Percentiles rank a stretch among this genome's conserved stretches.
These are phyloP conservation scores for Hemileccinum impolitum DNA, from an alignment of 768 basidiomycete genomes.

Conservation along the genomic window DNA sequence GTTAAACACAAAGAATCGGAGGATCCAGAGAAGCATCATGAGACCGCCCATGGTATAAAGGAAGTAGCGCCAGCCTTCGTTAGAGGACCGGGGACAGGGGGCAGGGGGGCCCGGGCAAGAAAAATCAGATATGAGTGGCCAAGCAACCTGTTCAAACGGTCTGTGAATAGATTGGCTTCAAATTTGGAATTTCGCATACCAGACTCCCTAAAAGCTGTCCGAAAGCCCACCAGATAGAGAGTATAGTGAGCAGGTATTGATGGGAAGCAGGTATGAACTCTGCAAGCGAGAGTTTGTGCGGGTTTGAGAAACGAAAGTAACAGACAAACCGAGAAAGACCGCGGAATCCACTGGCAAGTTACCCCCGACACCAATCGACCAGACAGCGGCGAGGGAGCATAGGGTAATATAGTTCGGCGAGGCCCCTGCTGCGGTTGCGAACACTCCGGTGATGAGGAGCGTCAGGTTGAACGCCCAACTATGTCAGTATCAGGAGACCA, in stretches of 20 bases:
- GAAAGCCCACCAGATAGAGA: conserved; percentile 80
- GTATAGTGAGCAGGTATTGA: conserved; percentile 70
- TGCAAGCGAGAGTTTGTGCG: conserved; percentile 17
- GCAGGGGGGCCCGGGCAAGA: conserved; percentile 52
- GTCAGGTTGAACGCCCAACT: conserved; percentile 72
- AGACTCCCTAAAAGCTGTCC: conserved; percentile 64
- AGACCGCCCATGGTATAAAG: conserved; percentile 70
- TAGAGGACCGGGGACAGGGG: conserved; percentile 50
- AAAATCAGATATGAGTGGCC: conserved; percentile 69
- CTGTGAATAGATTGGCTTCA: neutral
- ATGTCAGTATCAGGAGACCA: conserved; percentile 7
- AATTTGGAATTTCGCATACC: conserved; percentile 19
- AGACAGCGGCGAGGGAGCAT: conserved; percentile 50
- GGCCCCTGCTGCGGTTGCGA: conserved; percentile 61
- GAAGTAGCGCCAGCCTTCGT: conserved; percentile 76
- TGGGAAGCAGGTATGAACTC: conserved; percentile 71
- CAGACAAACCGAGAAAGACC: conserved; percentile 62
- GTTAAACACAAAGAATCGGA: conserved; percentile 66
- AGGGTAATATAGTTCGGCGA: conserved; percentile 51
- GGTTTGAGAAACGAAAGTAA: neutral
- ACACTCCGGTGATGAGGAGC: conserved; percentile 61
- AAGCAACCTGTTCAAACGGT: conserved; percentile 49
- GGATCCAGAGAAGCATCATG: conserved; percentile 57
- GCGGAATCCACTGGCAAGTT: conserved; percentile 75
- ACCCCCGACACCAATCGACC: conserved; percentile 70